Evolutionary conservation across 345 rosid species (phyloP).

Genomic region (Iberis pinnata): DNA sequence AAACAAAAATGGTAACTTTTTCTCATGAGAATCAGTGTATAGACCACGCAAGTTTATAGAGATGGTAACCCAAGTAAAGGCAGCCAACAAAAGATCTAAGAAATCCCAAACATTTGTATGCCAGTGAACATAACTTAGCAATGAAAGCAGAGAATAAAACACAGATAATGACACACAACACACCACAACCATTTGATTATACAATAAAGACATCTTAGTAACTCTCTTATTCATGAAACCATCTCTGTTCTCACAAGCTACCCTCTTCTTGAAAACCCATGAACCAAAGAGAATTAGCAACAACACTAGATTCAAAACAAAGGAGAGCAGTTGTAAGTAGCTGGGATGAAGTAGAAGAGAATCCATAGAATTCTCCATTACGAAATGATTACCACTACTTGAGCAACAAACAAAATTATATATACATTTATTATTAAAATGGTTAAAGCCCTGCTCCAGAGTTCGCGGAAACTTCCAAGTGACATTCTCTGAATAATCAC

Average conservation of each 20-base stretch:
- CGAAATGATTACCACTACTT: slow-evolving; percentile 12
- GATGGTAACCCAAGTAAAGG: slow-evolving; percentile 60
- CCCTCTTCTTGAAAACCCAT: slow-evolving; percentile 33
- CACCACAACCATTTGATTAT: slow-evolving; percentile 34
- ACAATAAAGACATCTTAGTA: slow-evolving; percentile 18
- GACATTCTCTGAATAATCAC: neutral
- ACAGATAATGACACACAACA: slow-evolving; percentile 47
- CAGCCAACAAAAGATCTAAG: slow-evolving; percentile 47
- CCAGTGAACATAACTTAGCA: slow-evolving; percentile 50
- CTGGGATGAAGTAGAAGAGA: slow-evolving; percentile 36
- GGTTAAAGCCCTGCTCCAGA: neutral
- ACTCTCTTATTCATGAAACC: slow-evolving; percentile 17
- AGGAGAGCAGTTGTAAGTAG: slow-evolving; percentile 38
- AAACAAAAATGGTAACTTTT: slow-evolving; percentile 42
- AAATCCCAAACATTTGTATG: slow-evolving; percentile 49
- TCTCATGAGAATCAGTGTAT: slow-evolving; percentile 24
- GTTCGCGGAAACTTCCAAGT: slow-evolving; percentile 21
- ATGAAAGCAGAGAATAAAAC: slow-evolving; percentile 38
- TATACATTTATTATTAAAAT: neutral
- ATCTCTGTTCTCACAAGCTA: slow-evolving; percentile 25
- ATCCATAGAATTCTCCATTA: slow-evolving; percentile 19
- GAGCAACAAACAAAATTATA: neutral
- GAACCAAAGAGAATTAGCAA: slow-evolving; percentile 32
- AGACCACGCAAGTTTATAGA: slow-evolving; percentile 31
- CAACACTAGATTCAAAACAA: slow-evolving; percentile 39